Evolutionary conservation across 208 protist species (phyloP).

Genomic region (Leishmania amazonensis): DNA sequence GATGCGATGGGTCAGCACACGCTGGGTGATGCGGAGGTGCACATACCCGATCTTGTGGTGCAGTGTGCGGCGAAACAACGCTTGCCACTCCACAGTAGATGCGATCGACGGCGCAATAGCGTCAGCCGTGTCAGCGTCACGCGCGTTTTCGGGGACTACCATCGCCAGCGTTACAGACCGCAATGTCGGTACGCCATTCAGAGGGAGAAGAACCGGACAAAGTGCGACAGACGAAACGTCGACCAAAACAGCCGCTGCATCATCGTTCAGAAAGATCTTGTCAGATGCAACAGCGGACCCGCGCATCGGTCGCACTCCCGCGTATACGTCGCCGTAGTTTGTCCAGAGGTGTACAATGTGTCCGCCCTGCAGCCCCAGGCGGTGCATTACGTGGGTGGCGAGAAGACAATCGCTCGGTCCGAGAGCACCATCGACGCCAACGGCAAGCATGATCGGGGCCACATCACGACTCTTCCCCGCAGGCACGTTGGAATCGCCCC

Average conservation of each 20-base stretch:
- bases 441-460: background rate
- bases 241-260: slow-evolving; percentile 29
- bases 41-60: slow-evolving; percentile 40
- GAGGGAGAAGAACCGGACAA: slow-evolving; percentile 3
- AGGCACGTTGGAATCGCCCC: background rate
- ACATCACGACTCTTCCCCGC: background rate
- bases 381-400: slow-evolving; percentile 8
- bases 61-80: slow-evolving; percentile 42
- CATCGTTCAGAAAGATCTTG: slow-evolving; percentile 23
- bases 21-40: slow-evolving; percentile 36
- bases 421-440: slow-evolving; percentile 9
- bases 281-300: slow-evolving; percentile 7
- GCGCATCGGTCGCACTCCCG: slow-evolving; percentile 22
- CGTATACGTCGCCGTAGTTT: slow-evolving; percentile 18
- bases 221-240: slow-evolving; percentile 20
- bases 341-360: slow-evolving; percentile 20
- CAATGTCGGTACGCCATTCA: slow-evolving; percentile 14
- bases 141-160: slow-evolving; percentile 6
- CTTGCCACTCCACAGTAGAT: slow-evolving; percentile 27
- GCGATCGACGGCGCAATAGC: slow-evolving; percentile 5
- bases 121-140: background rate
- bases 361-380: slow-evolving; percentile 20
- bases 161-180: slow-evolving; percentile 16
- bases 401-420: slow-evolving; percentile 27
- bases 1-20: slow-evolving; percentile 29